Evolutionary conservation across 352 stramenopile genomes (phyloP).

Genomic region (Plasmopara muralis): DNA sequence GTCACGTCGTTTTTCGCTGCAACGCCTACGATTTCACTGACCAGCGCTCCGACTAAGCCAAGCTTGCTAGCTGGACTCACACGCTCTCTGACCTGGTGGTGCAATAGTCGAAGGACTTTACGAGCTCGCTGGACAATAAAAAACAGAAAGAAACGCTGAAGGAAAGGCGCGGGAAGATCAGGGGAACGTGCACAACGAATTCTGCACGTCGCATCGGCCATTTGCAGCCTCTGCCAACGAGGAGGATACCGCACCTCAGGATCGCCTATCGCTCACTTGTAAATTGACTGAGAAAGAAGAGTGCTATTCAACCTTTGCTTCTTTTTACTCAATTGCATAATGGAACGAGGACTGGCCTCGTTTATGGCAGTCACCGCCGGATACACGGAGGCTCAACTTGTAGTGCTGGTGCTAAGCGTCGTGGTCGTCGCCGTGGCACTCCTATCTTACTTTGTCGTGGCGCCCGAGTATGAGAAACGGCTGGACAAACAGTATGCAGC

Average conservation of each 20-base stretch:
- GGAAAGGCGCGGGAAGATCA: slow-evolving; percentile 26
- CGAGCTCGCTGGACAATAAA: slow-evolving; percentile 6
- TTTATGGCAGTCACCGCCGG: slow-evolving; percentile 13
- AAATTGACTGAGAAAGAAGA: slow-evolving; percentile 9
- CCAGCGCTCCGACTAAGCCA: neutral
- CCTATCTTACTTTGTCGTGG: slow-evolving; percentile 77
- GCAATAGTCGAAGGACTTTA: neutral
- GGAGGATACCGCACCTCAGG: neutral
- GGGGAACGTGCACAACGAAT: slow-evolving; percentile 10
- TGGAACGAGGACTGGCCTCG: slow-evolving; percentile 14
- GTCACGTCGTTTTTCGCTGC: slow-evolving; percentile 1
- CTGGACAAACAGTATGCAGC: slow-evolving; percentile 53
- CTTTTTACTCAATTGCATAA: slow-evolving; percentile 5
- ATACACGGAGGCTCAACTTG: slow-evolving; percentile 47
- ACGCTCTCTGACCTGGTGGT: neutral
- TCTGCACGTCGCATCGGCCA: slow-evolving; percentile 1
- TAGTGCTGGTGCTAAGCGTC: slow-evolving; percentile 41
- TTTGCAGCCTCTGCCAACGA: slow-evolving; percentile 11
- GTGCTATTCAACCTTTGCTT: neutral
- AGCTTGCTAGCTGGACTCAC: slow-evolving; percentile 1
- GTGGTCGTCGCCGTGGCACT: slow-evolving; percentile 52
- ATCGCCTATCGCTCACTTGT: slow-evolving; percentile 12
- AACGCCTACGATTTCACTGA: slow-evolving; percentile 5
- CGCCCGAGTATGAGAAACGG: slow-evolving; percentile 67
- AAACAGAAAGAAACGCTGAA: slow-evolving; percentile 20